A percentile compares a stretch with the other conserved stretches of the same genome.
Evolutionary conservation across 2,329 filamentous ascomycete genomes (phyloP).

Genomic region (Aureobasidium sp.): DNA sequence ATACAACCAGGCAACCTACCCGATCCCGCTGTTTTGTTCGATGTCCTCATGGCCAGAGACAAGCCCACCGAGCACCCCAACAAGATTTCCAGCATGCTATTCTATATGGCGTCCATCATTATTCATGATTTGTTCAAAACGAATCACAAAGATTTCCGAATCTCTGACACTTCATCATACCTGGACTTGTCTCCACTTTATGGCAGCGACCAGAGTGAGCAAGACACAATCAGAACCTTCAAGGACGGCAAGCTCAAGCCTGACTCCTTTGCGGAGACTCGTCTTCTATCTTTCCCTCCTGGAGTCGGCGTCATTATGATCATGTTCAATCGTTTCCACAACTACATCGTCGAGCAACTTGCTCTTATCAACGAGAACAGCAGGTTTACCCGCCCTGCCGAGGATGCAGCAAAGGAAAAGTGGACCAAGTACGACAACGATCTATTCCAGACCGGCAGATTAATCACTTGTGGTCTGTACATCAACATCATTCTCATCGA

Average conservation of each 20-base stretch:
- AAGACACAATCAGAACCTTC: conserved; percentile 55
- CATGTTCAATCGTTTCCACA: conserved; percentile 70
- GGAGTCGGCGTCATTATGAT: conserved; percentile 60
- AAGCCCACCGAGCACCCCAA: conserved; percentile 58
- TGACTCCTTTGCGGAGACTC: conserved; percentile 59
- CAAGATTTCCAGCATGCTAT: conserved; percentile 65
- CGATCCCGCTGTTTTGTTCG: conserved; percentile 58
- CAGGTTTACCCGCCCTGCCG: conserved; percentile 63
- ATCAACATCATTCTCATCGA: conserved; percentile 46
- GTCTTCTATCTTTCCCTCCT: conserved; percentile 57
- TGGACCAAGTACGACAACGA: conserved; percentile 35
- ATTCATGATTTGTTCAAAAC: conserved; percentile 57
- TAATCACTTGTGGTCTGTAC: conserved; percentile 45
- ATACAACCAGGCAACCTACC: conserved; percentile 52
- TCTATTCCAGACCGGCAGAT: conserved; percentile 43
- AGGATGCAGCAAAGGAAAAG: conserved; percentile 26
- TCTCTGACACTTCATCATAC: conserved; percentile 63
- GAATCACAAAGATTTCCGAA: conserved; percentile 52
- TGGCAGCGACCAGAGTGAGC: conserved; percentile 58
- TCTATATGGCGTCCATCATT: conserved; percentile 63
- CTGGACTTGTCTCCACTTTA: conserved; percentile 66
- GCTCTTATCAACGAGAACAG: conserved; percentile 78
- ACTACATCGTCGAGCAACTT: conserved; percentile 70
- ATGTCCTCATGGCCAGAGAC: conserved; percentile 55
- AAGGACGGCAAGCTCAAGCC: conserved; percentile 61